Base-by-base conservation (phyloP, 2,329 filamentous ascomycete species). In the Trichoderma cornu-damae region DNA sequence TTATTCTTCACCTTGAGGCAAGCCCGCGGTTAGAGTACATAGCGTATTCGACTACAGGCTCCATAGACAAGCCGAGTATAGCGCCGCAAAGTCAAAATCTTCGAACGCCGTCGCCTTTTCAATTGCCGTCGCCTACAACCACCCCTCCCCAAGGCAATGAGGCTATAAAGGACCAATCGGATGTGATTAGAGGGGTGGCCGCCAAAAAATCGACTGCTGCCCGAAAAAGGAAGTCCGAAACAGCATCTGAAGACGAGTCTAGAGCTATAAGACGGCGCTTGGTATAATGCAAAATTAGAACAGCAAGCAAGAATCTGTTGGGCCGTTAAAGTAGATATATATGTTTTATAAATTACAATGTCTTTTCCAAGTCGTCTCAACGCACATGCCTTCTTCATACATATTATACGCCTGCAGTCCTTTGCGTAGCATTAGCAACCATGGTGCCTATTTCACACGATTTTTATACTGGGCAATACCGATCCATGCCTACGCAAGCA, bases 21-120 rank as follows among this genome's bases (percentile, higher is more conserved):
- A 50, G 35, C 22, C 58, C 42, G 6, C 26, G 47, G 22, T 18
- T 60, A 35, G 42, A 60, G 20, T 53, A 60, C 22, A 30, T 49
- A 22, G 30, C 26, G 16, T 30, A 53, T 22, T 44, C 37, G 6
- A 47, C 51, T 22, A 32, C 42, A 22, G 44, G 34, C 34, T 28
- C 42, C 7, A 32, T 16, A 37, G 5, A 26, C 16, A 6, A 22
- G 34, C 34, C 16, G 20, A 16, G 14, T 14, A 18, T 48, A 22
- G 34, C 35, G 42, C 34, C n/a, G n/a, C 34, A 40, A 20, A 18
- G 35, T n/a, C 18, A 11, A 37, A n/a, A 18, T 24, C 35, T 38
- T 34, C 24, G 28, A 28, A 53, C 48, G 4, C 58, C 34, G 32
- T 57, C 42, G 24, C 58, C 53, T 18, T 42, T 60, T 28, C 28